Percentiles rank a stretch among this genome's conserved stretches.
Evolutionary conservation across 768 basidiomycete genomes (phyloP).

Genomic region (Rickenella mellea): DNA sequence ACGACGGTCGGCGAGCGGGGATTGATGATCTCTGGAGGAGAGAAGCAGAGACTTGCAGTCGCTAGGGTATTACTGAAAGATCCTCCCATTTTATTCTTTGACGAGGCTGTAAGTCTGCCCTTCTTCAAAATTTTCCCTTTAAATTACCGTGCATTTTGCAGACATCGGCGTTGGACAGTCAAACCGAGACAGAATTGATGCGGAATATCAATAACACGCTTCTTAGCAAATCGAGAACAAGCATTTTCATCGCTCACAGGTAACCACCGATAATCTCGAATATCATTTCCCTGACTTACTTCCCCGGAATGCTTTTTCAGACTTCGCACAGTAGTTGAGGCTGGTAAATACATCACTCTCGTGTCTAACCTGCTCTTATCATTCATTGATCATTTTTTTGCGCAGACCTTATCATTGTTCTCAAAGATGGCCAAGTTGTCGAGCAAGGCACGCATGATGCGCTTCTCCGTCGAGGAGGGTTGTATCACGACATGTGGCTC

Average conservation of each 20-base stretch:
- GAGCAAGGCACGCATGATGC: constrained; percentile 94
- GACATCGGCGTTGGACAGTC: constrained; percentile 94
- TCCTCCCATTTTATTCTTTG: constrained; percentile 94
- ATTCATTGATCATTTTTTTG: constrained; percentile 2
- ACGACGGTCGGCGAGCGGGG: constrained; percentile 96
- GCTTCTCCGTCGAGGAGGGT: constrained; percentile 56
- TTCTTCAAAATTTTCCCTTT: neutral
- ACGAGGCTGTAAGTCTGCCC: constrained; percentile 85
- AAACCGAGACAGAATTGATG: constrained; percentile 94
- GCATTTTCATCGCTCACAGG: constrained; percentile 96
- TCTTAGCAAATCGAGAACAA: constrained; percentile 72
- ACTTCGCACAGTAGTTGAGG: constrained; percentile 80
- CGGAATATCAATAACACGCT: constrained; percentile 79
- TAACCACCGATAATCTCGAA: neutral
- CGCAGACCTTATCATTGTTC: constrained; percentile 84
- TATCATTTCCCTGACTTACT: neutral
- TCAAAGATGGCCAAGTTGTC: constrained; percentile 81
- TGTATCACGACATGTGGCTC: constrained; percentile 79
- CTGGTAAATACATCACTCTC: constrained; percentile 41
- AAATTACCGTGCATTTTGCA: constrained; percentile 17
- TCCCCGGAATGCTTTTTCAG: constrained; percentile 14
- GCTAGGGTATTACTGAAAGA: constrained; percentile 90
- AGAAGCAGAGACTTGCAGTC: constrained; percentile 95
- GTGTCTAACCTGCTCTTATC: constrained; percentile 1
- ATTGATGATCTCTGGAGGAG: constrained; percentile 96